Evolutionary conservation across 139 green algal species (phyloP), one percentile per base, ranked within the genome.

Genomic region (Gonium pectorale): DNA sequence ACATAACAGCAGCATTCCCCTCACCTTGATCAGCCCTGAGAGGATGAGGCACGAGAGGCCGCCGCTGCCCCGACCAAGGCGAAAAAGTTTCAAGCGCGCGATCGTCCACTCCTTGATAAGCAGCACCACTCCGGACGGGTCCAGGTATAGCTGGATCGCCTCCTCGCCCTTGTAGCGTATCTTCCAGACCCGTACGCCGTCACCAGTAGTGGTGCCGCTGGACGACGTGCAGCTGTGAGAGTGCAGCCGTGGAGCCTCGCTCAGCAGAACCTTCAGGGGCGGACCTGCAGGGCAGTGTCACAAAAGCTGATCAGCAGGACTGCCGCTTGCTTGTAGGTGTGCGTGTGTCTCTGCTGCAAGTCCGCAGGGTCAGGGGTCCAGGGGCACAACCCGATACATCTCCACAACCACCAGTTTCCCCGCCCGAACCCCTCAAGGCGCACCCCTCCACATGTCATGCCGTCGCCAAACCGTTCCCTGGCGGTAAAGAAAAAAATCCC

Each of bases 21-120:
- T 64, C 56, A 64, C 56, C 56, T 64, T 64, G 56, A n/a, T n/a
- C 5, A 64, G 56, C 56, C 56, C 56, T 31, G 56, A 64, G 56
- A 64, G 19, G 56, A 64, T n/a, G 24, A 64, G 56, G 21, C 15
- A 21, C n/a, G 56, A 13, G 21, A 64, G 56, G 15, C 56, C 56
- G 21, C 24, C 5, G 56, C 56, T 13, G 15, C n/a, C 49, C 17
- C 24, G 56, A n/a, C 21, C 15, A n/a, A n/a, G 19, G 5, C 56
- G 56, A n/a, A 8, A 64, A 64, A 64, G 56, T 5, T n/a, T 8
- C 19, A 33, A 21, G n/a, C 17, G 17, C 15, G 15, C 15, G 21
- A 9, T n/a, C 24, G 24, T 21, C 56, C 56, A 64, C 5, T 64
- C 24, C 24, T 64, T n/a, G 24, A 64, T 21, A 21, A 26, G 56